phyloP scores from a whole-genome alignment of 2,329 filamentous ascomycete genomes.

The Exserohilum rostratum region DNA sequence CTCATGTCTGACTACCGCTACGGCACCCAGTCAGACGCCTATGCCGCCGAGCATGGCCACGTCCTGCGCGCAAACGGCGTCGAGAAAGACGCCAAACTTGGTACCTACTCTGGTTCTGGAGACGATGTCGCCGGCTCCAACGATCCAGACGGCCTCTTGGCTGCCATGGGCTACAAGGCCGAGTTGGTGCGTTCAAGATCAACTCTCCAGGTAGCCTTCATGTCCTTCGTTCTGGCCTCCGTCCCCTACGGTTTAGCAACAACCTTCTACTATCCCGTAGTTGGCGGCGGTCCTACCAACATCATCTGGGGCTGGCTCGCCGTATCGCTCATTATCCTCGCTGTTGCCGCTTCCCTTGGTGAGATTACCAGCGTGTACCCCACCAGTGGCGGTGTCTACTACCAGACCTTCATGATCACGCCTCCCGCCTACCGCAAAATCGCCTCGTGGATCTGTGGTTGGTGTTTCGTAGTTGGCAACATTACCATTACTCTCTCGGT shows the following conservation, averaged over 20 bases:
- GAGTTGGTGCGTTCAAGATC: constrained; percentile 69
- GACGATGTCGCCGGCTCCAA: constrained; percentile 30
- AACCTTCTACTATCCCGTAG: constrained; percentile 70
- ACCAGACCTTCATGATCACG: constrained; percentile 77
- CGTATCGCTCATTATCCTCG: constrained; percentile 71
- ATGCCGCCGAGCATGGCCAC: constrained; percentile 40
- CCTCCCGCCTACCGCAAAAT: constrained; percentile 65
- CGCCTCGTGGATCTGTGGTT: constrained; percentile 74
- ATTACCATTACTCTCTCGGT: constrained; percentile 84
- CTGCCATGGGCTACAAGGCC: constrained; percentile 69
- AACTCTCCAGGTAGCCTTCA: constrained; percentile 73
- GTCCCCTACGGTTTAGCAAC: constrained; percentile 77
- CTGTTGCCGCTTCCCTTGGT: constrained; percentile 71
- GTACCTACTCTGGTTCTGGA: constrained; percentile 23
- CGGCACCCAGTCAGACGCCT: constrained; percentile 45
- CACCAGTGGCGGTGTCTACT: constrained; percentile 79
- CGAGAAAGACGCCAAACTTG: constrained; percentile 39
- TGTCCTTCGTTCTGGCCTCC: constrained; percentile 77
- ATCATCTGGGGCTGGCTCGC: constrained; percentile 76
- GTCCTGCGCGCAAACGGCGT: constrained; percentile 23
- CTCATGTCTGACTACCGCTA: constrained; percentile 34
- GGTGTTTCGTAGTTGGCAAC: constrained; percentile 79
- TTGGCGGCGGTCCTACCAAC: constrained; percentile 69
- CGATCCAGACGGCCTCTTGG: constrained; percentile 67
- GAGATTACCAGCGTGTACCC: constrained; percentile 79